phyloP scores from a whole-genome alignment of 2,329 filamentous ascomycete species.

The Fonsecaea pedrosoi region DNA sequence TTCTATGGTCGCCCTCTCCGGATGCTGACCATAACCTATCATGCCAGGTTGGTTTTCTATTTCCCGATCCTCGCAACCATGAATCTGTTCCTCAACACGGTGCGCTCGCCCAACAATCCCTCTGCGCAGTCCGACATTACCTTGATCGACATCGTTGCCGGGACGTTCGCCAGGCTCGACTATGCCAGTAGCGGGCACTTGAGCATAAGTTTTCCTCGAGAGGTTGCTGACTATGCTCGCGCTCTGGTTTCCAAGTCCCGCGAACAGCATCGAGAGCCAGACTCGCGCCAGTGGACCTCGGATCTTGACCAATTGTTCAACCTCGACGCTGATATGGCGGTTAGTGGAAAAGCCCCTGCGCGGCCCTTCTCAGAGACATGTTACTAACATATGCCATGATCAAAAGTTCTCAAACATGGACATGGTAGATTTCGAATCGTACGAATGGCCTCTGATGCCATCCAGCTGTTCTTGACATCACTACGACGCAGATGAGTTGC shows the following conservation, averaged over 20 bases:
- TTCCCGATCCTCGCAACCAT: neutral
- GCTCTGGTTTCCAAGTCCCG: neutral
- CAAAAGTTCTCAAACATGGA: neutral
- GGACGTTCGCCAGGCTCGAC: conserved; percentile 1
- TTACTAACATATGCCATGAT: too few species aligned
- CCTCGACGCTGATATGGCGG: neutral
- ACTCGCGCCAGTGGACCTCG: neutral
- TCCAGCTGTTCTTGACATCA: too few species aligned
- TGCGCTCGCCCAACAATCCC: neutral
- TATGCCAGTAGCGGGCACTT: neutral
- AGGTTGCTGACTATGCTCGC: neutral
- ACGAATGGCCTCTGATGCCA: conserved; percentile 1
- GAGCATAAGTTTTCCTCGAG: neutral
- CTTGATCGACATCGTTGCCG: conserved; percentile 8
- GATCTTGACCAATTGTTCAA: neutral
- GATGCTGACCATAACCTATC: neutral
- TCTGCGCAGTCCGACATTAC: neutral
- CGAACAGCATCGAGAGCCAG: neutral
- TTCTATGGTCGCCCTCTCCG: too few species aligned
- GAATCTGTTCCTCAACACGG: conserved; percentile 2
- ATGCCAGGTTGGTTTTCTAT: neutral
- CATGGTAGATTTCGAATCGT: neutral
- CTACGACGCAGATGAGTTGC: too few species aligned
- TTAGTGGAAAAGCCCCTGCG: neutral
- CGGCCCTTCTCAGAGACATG: too few species aligned